A percentile compares a stretch with the other conserved stretches of the same genome.
These are phyloP conservation scores for Mycosarcoma mackinlayi DNA, from an alignment of 1,284 basidiomycete species.

Conservation along the genomic window DNA sequence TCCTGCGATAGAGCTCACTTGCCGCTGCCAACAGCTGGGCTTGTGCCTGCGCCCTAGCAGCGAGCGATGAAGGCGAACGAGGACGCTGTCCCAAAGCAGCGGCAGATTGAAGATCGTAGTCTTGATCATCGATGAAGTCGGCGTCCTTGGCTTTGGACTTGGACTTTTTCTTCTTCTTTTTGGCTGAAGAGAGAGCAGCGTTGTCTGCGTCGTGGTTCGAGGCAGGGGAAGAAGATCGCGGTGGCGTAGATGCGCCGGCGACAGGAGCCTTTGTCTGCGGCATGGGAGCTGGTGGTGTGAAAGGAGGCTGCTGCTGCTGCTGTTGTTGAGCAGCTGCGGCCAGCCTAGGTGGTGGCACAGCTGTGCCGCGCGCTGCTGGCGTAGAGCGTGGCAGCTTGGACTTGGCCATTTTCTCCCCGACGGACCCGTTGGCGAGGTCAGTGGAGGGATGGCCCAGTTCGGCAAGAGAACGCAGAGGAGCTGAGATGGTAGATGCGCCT, in stretches of 20 bases:
- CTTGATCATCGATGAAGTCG: constrained; percentile 45
- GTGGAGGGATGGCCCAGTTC: constrained; percentile 2
- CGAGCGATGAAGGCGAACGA: constrained; percentile 45
- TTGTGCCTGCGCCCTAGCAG: constrained; percentile 63
- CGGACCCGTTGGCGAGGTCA: constrained; percentile 24
- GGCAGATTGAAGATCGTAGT: constrained; percentile 42
- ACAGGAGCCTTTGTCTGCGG: constrained; percentile 24
- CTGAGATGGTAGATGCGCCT: background rate
- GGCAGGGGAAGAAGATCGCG: constrained; percentile 35
- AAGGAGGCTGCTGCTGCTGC: constrained; percentile 13
- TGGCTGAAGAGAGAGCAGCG: constrained; percentile 35
- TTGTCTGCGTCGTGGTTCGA: constrained; percentile 39
- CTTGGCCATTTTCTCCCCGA: constrained; percentile 44
- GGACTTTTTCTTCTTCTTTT: constrained; percentile 65
- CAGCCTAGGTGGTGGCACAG: constrained; percentile 41
- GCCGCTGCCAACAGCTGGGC: constrained; percentile 65
- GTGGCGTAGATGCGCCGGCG: constrained; percentile 40
- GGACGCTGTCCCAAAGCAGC: constrained; percentile 40
- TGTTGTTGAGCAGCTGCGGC: constrained; percentile 50
- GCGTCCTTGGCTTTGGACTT: constrained; percentile 55
- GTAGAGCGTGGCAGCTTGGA: constrained; percentile 51
- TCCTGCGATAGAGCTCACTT: constrained; percentile 66
- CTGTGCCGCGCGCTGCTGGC: constrained; percentile 38
- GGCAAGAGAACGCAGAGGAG: background rate
- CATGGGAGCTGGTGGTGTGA: constrained; percentile 23